Base-by-base conservation (phyloP, 2,329 filamentous ascomycete species). In the Dryadomyces sulphureus region DNA sequence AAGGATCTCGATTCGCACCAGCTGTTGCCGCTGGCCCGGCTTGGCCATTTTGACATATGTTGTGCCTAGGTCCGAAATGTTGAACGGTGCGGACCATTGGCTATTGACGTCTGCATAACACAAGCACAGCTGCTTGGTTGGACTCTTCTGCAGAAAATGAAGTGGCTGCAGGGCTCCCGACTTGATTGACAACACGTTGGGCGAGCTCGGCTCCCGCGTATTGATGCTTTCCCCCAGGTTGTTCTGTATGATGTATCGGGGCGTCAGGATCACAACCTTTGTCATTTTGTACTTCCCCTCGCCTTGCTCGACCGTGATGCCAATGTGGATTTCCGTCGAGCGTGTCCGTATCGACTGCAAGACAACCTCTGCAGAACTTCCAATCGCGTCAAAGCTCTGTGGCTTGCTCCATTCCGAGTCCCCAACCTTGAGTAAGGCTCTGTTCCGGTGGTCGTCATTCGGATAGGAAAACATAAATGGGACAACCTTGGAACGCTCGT, bases 241-340 rank as follows among this genome's bases (percentile, higher is more conserved):
- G 67, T 95, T 98, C 62, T 94, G 89, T 53, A 98, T 69, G 45
- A 98, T 82, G 57, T 94, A 98, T 21, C 92, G 78, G 22, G 93
- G 92, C 0, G 92, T 81, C 36, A 98, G 75, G 1, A 89, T 95
- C 22, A 98, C 85, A 12, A 95, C 84, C 65, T 94, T 96, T 17
- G 87, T 93, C 69, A 98, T 71, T 62, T 94, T 96, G 68, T 96
- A 98, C 64, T 98, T 98, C 56, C 92, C 92, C 57, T 94, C 84
- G 11, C 92, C 92, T 48, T 93, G 83, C 48, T 85, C 79, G 25
- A 98, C 81, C 2, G 82, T 90, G 42, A 98, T 79, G 41, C 92
- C 92, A 7, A 93, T 73, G 56, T 96, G 88, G 56, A 96, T 89
- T 61, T 98, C 92, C 2, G 81, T 81, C 47, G 71, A 73, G 38